Conservation (phyloP, 2,329 filamentous ascomycete genomes). For the Amauroascus verrucosus region DNA sequence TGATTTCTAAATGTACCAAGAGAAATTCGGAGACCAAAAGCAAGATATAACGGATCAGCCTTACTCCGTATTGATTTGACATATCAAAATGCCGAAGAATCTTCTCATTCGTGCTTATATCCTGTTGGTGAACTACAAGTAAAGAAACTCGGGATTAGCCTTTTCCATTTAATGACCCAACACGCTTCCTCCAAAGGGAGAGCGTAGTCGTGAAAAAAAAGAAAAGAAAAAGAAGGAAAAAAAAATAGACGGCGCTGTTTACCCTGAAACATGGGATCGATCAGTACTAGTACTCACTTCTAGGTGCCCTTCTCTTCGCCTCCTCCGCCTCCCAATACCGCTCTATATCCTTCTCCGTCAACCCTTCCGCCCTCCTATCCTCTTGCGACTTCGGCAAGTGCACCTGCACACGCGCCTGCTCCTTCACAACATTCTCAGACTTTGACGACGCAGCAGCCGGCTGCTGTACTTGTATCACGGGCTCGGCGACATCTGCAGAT, state of each 20-base stretch:
- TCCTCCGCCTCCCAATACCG: conserved; percentile 71
- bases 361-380: conserved; percentile 46
- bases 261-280: too few species aligned
- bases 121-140: conserved; percentile 60
- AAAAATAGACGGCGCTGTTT: conserved; percentile 11
- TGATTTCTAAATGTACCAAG: background rate
- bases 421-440: conserved; percentile 31
- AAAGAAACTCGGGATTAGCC: background rate
- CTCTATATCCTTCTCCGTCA: conserved; percentile 59
- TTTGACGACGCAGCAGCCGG: conserved; percentile 21
- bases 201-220: background rate
- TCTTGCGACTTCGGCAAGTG: conserved; percentile 27
- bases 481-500: background rate
- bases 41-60: too few species aligned
- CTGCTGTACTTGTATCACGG: conserved; percentile 8
- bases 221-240: conserved; percentile 5
- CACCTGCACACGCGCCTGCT: conserved; percentile 41
- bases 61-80: conserved; percentile 80
- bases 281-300: conserved; percentile 41
- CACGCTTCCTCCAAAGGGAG: background rate
- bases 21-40: background rate
- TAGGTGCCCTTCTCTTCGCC: conserved; percentile 52
- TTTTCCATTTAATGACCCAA: background rate
- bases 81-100: conserved; percentile 87
- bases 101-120: conserved; percentile 65